phyloP scores from a whole-genome alignment of 129 eudicot genomes.

The Dittrichia graveolens region DNA sequence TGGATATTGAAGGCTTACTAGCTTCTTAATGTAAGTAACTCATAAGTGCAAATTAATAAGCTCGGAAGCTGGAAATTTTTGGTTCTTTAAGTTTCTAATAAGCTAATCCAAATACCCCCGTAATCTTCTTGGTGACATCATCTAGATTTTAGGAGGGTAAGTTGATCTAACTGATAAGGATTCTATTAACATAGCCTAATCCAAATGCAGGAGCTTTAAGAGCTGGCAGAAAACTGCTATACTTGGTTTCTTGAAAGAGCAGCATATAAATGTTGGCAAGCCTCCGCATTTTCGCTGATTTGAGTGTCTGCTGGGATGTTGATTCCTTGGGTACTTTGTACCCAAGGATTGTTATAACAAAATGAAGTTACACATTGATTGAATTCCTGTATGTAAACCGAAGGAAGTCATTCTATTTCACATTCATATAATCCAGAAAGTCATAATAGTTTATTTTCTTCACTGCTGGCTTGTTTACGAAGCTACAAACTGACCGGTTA shows the following conservation, averaged over 20 bases:
- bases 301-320: slow-evolving; percentile 6
- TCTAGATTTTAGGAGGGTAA: not conserved
- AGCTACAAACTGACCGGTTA: not conserved
- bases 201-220: slow-evolving; percentile 68
- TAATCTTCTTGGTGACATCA: not conserved
- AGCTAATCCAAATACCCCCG: too few species aligned
- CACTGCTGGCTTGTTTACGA: not conserved
- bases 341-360: slow-evolving; percentile 17
- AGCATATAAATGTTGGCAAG: slow-evolving; percentile 58
- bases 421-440: not conserved
- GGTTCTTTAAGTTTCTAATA: too few species aligned
- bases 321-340: slow-evolving; percentile 23
- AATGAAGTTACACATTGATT: slow-evolving; percentile 17
- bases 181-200: too few species aligned
- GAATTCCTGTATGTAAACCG: not conserved
- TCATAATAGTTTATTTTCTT: not conserved
- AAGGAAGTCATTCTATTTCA: not conserved
- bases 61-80: too few species aligned
- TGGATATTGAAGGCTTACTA: not conserved
- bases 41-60: too few species aligned
- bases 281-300: slow-evolving; percentile 50
- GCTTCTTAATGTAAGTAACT: too few species aligned
- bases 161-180: not conserved
- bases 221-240: slow-evolving; percentile 73
- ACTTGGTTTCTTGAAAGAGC: slow-evolving; percentile 48